Evolutionary conservation across 768 basidiomycete genomes (phyloP).

Genomic region (Ramaria sp.): DNA sequence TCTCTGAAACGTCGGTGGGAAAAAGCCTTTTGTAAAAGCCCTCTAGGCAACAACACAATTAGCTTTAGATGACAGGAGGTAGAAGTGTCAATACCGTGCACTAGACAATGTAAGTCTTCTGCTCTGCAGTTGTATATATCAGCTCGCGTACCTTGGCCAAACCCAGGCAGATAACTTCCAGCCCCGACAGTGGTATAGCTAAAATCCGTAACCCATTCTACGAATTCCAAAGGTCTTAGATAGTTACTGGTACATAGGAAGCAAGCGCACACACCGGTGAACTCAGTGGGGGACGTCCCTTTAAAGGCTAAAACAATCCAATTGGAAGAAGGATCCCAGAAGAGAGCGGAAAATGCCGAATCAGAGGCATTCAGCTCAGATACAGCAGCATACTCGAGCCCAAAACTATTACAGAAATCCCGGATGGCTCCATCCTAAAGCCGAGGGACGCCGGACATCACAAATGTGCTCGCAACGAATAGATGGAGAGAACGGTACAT

Average conservation of each 20-base stretch:
- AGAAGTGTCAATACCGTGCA: background rate
- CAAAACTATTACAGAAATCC: slow-evolving; percentile 1
- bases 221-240: background rate
- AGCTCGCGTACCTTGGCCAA: slow-evolving; percentile 1
- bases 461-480: background rate
- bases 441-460: background rate
- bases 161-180: slow-evolving; percentile 10
- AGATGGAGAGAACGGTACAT: too few relatives aligned
- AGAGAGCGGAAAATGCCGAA: slow-evolving; percentile 14
- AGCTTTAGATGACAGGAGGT: background rate
- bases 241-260: background rate
- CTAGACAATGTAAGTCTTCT: background rate
- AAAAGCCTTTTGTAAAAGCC: background rate
- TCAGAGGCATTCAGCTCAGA: slow-evolving; percentile 12
- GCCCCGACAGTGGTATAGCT: slow-evolving; percentile 4
- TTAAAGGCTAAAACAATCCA: slow-evolving; percentile 16
- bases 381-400: slow-evolving; percentile 10
- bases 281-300: slow-evolving; percentile 13
- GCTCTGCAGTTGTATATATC: background rate
- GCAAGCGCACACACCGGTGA: slow-evolving; percentile 3
- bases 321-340: slow-evolving; percentile 14
- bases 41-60: background rate
- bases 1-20: background rate
- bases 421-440: background rate
- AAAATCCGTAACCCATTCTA: slow-evolving; percentile 14